Base-by-base conservation (phyloP, 768 basidiomycete species). In the Pulveroboletus sp. region DNA sequence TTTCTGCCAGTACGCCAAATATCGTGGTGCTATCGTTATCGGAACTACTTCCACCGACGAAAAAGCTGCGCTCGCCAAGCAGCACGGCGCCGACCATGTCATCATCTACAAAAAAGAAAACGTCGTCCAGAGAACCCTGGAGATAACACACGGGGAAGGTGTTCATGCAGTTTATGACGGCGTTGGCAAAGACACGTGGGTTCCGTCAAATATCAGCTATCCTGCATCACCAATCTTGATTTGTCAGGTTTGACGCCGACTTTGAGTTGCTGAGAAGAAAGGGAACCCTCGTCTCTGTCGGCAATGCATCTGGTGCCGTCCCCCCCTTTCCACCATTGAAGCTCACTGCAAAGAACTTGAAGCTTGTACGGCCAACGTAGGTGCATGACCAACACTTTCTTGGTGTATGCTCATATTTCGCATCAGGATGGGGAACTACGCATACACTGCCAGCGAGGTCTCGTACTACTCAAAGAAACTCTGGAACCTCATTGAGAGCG, bases 121-220 rank as follows among this genome's bases (percentile, higher is more conserved):
- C 51, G 85, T 85, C 0, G 85, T 90, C 11, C 62, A 85, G 55
- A 77, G 83, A 38, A 88, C 90, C 14, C 64, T 85, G 45, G 82
- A 87, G 58, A 68, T 92, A 45, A 92, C 91, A 0, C 80, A 81
- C 35, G 89, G 88, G 7, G 75, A 83, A 56, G 90, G 91, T 14
- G 89, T 93, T 5, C 80, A 95, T 53, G 94, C 82, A 14, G 79
- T 92, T 20, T 95, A 87, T 60, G 95, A 99, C 60, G 95, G 95
- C 24, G 92, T 99, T n/a, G 95, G 95, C 2, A 94, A 90, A 72
- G 89, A 92, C 65, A 97, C 94, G 80, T 94, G 69, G 49, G 87
- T 75, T 19, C 31, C 14, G 5, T 25, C 10, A 10, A 1, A 21
- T 23, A 6, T 12, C 25, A 24, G 34, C 20, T 47, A 11, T 32